Evolutionary conservation across 306 rosid genomes (phyloP), one percentile per base, ranked within the genome.

Genomic region (Vigna radiata): DNA sequence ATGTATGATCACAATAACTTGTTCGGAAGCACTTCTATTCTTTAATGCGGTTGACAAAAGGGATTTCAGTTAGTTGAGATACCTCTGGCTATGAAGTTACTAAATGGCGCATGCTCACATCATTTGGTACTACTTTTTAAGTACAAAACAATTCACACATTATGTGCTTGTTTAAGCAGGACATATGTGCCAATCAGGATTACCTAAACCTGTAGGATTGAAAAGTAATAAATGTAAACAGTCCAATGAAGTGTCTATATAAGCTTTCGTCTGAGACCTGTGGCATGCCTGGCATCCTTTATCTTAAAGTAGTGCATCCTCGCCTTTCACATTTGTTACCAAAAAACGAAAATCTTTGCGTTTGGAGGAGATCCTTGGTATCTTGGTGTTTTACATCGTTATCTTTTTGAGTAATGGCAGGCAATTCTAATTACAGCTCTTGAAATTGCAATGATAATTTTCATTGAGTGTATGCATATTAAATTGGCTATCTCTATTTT

Each of bases 1-100:
- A 16, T 5, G 54, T 49, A 16, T 48, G 14, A 43, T 2, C 8
- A 41, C 8, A 8, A 9, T 9, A 43, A 43, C 47, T 43, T 75
- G 46, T 75, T 53, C 41, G 63, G 21, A 73, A 17, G 60, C 36
- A 56, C 63, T 67, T 15, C 21, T 33, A 61, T 49, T 58, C 44
- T 49, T 73, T 68, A 36, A 43, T 37, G 68, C 52, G 43, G 55
- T 67, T 78, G 77, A 78, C 31, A 41, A 65, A 18, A 58, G 48
- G 37, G 55, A 71, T 71, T 25, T 47, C 43, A 52, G 39, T 68
- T 78, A 67, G 80, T 33, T 37, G 37, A 12, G 55, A 65, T 18
- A 64, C 58, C 46, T 3, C 55, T 21, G 69, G 85, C 6, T 8
- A 50, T 39, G 29, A 49, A n/a, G 63, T 56, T 68, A 37, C 46